Conservation (phyloP, 164 flowering plant species). For the Liquidambar formosana region DNA sequence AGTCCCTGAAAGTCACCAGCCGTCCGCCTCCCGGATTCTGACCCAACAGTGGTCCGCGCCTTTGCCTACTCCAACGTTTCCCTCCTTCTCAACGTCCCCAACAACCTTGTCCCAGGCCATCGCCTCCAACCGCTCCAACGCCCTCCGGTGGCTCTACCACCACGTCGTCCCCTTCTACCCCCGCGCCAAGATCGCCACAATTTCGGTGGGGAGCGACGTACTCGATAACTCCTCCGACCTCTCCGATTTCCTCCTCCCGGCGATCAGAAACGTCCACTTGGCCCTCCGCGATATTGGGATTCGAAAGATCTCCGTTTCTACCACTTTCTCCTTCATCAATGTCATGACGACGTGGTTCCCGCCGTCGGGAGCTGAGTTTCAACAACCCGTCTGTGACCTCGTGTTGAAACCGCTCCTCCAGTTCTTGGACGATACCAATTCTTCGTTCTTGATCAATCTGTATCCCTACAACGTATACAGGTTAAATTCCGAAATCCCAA, state of each 20-base stretch:
- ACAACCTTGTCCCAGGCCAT: slow-evolving; percentile 49
- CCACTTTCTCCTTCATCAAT: slow-evolving; percentile 63
- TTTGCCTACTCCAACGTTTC: slow-evolving; percentile 69
- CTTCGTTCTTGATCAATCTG: slow-evolving; percentile 66
- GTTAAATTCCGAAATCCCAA: slow-evolving; percentile 46
- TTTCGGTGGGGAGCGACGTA: slow-evolving; percentile 68
- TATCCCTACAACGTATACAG: slow-evolving; percentile 71
- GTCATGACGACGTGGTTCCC: slow-evolving; percentile 60
- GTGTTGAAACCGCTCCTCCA: slow-evolving; percentile 59
- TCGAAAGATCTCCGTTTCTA: slow-evolving; percentile 58
- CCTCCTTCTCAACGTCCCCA: slow-evolving; percentile 70
- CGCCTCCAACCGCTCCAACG: slow-evolving; percentile 65
- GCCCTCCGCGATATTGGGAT: slow-evolving; percentile 62
- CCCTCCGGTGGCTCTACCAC: slow-evolving; percentile 55
- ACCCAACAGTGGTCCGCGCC: slow-evolving; percentile 53
- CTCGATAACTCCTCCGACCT: slow-evolving; percentile 28
- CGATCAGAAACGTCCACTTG: slow-evolving; percentile 50
- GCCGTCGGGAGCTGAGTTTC: slow-evolving; percentile 70
- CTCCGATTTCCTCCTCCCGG: slow-evolving; percentile 47
- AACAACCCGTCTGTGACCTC: slow-evolving; percentile 29
- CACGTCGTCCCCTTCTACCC: slow-evolving; percentile 80
- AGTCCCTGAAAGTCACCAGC: slow-evolving; percentile 32
- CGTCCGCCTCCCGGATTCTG: slow-evolving; percentile 48
- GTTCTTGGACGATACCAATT: slow-evolving; percentile 56
- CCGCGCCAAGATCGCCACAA: slow-evolving; percentile 52